Evolutionary conservation across 257 asterid species (phyloP), one percentile per base, ranked within the genome.

Genomic region (Plantago ovata): DNA sequence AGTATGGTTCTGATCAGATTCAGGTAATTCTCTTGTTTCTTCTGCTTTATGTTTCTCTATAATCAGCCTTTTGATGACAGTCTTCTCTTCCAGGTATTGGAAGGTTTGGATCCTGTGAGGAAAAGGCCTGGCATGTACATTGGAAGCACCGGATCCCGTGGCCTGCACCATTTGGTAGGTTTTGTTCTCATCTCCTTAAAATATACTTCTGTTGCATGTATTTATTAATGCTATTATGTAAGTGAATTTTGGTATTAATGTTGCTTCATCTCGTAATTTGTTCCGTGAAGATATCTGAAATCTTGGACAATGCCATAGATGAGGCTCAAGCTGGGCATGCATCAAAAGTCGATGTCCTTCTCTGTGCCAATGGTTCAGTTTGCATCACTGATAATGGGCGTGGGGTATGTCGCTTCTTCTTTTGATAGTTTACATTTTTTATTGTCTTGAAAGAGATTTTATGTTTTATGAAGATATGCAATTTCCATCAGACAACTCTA

Each of bases 321-420:
- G 99, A 93, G 73, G 97, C 94, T 14, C 99, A 93, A 66, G 99
- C 96, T 20, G 99, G 99, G 48, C 83, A 43, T 75, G 99, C 99
- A 48, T 80, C 97, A 61, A 89, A 69, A 64, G 75, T 93, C 58
- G 85, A 93, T 62, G 95, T 93, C 20, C 70, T 79, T 73, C 74
- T 93, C 44, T 82, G 66, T 70, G 81, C 79, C 19, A 97, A 93
- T 58, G 83, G 84, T 61, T 93, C 97, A 54, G 97, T 86, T 73
- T 58, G 95, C 84, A 84, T 93, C 64, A 81, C 89, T 24, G 98
- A 93, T 69, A 73, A 93, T 61, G 99, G 99, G 8, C 95, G 96
- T 67, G 98, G 98, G 95, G 98, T 92, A 86, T 61, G 89, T 75
- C 60, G 59, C 46, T 69, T 56, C 38, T 72, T 36, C 32, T 49